Conservation (phyloP, 805 yeast genomes). For the Priceomyces fermenticarens region DNA sequence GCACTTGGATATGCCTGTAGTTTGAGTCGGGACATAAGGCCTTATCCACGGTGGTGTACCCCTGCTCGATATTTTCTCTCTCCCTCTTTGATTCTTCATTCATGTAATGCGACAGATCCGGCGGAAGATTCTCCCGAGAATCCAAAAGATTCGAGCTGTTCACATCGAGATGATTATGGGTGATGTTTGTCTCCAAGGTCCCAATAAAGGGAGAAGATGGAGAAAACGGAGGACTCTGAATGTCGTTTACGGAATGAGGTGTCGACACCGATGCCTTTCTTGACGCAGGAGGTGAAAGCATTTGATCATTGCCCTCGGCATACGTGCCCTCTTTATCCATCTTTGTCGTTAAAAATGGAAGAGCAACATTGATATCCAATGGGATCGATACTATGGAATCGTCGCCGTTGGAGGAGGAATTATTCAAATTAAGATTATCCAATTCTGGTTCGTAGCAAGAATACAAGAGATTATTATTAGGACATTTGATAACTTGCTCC, state of each 20-base stretch:
- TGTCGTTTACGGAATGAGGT: conserved; percentile 6
- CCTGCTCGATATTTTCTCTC: conserved; percentile 29
- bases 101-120: conserved; percentile 28
- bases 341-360: conserved; percentile 41
- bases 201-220: conserved; percentile 39
- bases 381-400: conserved; percentile 40
- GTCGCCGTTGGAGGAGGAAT: conserved; percentile 6
- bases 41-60: conserved; percentile 31
- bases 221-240: conserved; percentile 3
- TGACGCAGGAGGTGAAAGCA: conserved; percentile 15
- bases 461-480: conserved; percentile 59
- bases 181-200: conserved; percentile 35
- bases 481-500: conserved; percentile 59
- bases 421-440: conserved; percentile 7
- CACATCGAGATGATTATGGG: conserved; percentile 21
- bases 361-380: conserved; percentile 40
- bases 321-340: conserved; percentile 28
- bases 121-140: conserved; percentile 20
- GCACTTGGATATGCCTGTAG: conserved; percentile 57
- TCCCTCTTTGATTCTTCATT: conserved; percentile 19
- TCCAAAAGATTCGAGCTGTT: conserved; percentile 2
- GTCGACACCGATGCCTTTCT: conserved; percentile 25
- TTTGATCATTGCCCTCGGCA: conserved; percentile 11
- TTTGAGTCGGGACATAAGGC: conserved; percentile 64
- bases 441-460: conserved; percentile 45